Evolutionary conservation across 2,329 filamentous ascomycete genomes (phyloP).

Genomic region (Xylaria sp.): DNA sequence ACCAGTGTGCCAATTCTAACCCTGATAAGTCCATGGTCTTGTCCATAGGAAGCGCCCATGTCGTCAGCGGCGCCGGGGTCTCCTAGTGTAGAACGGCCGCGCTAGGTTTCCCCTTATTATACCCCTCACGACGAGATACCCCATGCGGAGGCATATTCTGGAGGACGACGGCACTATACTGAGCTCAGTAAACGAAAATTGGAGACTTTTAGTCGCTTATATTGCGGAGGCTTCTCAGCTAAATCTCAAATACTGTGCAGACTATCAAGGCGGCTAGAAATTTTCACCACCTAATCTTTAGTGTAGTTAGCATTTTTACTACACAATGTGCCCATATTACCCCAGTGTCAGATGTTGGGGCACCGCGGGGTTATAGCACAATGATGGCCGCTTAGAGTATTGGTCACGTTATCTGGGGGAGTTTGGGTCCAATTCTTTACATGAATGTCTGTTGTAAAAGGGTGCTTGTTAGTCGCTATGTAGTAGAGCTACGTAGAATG

Average conservation of each 20-base stretch:
- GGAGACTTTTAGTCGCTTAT: conserved; percentile 5
- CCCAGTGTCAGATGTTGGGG: conserved; percentile 1
- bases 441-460: background rate
- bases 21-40: background rate
- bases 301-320: background rate
- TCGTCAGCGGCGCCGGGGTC: conserved; percentile 16
- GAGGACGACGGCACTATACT: conserved; percentile 18
- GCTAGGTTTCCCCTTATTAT: conserved; percentile 24
- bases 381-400: background rate
- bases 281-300: background rate
- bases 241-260: conserved; percentile 28
- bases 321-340: conserved; percentile 2
- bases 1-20: conserved; percentile 1
- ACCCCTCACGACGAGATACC: conserved; percentile 31
- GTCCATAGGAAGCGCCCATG: conserved; percentile 12
- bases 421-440: background rate
- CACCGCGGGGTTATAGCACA: conserved; percentile 2
- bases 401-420: conserved; percentile 8
- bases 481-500: background rate
- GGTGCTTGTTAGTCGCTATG: background rate
- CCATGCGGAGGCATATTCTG: conserved; percentile 29
- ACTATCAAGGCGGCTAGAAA: conserved; percentile 1
- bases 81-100: background rate
- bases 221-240: conserved; percentile 13
- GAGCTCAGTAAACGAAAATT: conserved; percentile 10